Evolutionary conservation across 2,329 filamentous ascomycete genomes (phyloP).

Genomic region (Fusarium palustre): DNA sequence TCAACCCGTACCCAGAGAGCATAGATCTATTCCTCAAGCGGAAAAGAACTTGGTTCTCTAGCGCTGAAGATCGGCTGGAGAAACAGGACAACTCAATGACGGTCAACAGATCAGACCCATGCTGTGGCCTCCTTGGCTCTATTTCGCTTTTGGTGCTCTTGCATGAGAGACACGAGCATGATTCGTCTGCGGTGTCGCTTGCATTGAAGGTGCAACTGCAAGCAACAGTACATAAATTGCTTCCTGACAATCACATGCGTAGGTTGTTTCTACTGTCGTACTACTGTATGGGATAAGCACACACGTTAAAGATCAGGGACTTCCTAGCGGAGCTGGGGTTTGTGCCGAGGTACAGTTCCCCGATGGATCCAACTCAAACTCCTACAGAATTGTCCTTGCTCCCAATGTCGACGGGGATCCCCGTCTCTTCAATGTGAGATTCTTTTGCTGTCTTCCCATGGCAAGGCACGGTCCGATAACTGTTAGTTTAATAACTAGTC

Average conservation of each 20-base stretch:
- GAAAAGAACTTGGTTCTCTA: slow-evolving; percentile 17
- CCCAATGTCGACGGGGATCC: neutral
- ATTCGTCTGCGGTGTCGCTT: slow-evolving; percentile 21
- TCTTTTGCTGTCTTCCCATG: neutral
- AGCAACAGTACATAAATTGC: slow-evolving; percentile 15
- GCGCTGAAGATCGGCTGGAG: slow-evolving; percentile 29
- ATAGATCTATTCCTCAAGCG: slow-evolving; percentile 29
- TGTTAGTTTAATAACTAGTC: slow-evolving; percentile 10
- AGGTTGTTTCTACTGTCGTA: neutral
- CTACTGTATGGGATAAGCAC: neutral
- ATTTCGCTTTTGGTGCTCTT: slow-evolving; percentile 32
- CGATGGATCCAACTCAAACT: slow-evolving; percentile 1
- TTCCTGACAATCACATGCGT: slow-evolving; percentile 36
- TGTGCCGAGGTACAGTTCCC: slow-evolving; percentile 31
- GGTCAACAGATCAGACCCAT: slow-evolving; percentile 19
- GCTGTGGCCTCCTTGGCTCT: slow-evolving; percentile 22
- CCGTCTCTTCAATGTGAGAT: neutral
- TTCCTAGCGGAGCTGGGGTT: slow-evolving; percentile 18
- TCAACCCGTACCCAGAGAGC: slow-evolving; percentile 22
- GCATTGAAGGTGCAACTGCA: slow-evolving; percentile 31
- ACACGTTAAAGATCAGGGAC: slow-evolving; percentile 5
- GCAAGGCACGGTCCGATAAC: slow-evolving; percentile 26
- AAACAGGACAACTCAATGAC: slow-evolving; percentile 23
- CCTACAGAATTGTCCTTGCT: slow-evolving; percentile 3
- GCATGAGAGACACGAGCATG: slow-evolving; percentile 25